Conservation (phyloP, 2,329 filamentous ascomycete genomes). For the Alternaria triticimaculans region DNA sequence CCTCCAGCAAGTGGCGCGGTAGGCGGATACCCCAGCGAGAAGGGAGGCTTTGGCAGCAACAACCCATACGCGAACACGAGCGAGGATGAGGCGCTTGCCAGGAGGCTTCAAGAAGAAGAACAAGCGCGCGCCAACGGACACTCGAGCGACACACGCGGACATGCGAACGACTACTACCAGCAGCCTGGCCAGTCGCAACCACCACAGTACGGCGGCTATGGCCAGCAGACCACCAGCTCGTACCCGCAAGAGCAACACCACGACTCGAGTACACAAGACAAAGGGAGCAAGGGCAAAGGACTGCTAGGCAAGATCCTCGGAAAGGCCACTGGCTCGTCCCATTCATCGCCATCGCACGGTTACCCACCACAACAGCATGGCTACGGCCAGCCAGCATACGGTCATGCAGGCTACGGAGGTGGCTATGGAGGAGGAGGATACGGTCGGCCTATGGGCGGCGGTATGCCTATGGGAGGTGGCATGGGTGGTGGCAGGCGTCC, state of each 20-base stretch:
- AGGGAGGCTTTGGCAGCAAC: conserved; percentile 60
- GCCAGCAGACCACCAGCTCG: conserved; percentile 32
- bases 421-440: conserved; percentile 33
- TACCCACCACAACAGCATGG: conserved; percentile 37
- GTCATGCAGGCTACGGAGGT: conserved; percentile 15
- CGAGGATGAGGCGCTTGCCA: conserved; percentile 76
- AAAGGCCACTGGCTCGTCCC: conserved; percentile 47
- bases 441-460: conserved; percentile 55
- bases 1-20: conserved; percentile 50
- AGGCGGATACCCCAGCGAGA: conserved; percentile 49
- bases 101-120: conserved; percentile 83
- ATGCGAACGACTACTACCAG: conserved; percentile 58
- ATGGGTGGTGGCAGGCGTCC: conserved; percentile 21
- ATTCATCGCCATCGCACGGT: conserved; percentile 52
- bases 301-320: conserved; percentile 62
- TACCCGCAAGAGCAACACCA: conserved; percentile 18
- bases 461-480: conserved; percentile 15
- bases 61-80: conserved; percentile 70
- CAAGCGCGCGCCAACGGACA: conserved; percentile 62
- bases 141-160: conserved; percentile 50
- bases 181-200: conserved; percentile 14
- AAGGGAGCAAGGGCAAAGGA: conserved; percentile 47
- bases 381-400: conserved; percentile 33
- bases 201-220: conserved; percentile 29
- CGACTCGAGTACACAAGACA: conserved; percentile 28